Conservation (phyloP, 768 basidiomycete species). For the Amanita pallidorosea region DNA sequence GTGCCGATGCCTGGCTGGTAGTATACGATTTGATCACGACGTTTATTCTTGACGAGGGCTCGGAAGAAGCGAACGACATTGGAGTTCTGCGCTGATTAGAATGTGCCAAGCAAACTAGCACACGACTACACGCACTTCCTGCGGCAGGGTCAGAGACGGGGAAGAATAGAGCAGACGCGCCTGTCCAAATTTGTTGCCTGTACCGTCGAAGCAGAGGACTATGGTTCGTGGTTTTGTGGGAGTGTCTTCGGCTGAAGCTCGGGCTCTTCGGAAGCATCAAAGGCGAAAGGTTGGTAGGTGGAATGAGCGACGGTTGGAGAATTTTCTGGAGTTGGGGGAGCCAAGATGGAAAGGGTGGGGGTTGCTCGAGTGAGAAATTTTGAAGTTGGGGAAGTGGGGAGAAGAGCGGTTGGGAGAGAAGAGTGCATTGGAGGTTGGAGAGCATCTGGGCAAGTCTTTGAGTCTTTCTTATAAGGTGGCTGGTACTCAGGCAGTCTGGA, state of each 20-base stretch:
- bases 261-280: neutral
- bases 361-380: neutral
- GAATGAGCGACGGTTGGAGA: neutral
- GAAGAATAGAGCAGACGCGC: neutral
- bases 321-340: neutral
- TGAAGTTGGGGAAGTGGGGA: neutral
- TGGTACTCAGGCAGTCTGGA: no score
- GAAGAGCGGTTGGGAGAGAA: neutral
- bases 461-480: no score
- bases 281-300: neutral
- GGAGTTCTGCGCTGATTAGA: neutral
- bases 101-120: neutral
- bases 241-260: neutral
- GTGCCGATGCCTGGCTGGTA: conserved; percentile 5
- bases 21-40: neutral
- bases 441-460: no score
- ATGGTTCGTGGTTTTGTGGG: neutral
- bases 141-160: neutral
- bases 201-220: conserved; percentile 1
- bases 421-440: no score
- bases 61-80: conserved; percentile 6
- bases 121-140: neutral
- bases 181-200: conserved; percentile 4
- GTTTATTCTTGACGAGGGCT: neutral
- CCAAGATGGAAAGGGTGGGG: no score